Conservation (phyloP, 345 rosid genomes). For the Pugionium dolabratum region DNA sequence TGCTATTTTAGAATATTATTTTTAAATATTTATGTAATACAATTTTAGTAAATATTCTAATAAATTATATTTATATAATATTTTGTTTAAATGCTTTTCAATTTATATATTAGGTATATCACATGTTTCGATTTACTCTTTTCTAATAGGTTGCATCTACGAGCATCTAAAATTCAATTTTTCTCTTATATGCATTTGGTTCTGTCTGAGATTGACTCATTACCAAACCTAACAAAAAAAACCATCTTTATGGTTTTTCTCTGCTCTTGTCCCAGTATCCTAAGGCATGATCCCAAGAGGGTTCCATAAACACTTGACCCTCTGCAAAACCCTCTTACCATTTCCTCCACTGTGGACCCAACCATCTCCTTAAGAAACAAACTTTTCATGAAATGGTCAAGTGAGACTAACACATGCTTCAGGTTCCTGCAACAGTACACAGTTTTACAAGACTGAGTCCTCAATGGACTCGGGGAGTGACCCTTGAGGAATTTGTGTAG, state of each 20-base stretch:
- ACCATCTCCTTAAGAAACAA: constrained; percentile 32
- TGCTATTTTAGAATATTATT: no score
- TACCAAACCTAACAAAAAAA: no score
- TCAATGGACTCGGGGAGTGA: constrained; percentile 47
- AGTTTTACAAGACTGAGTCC: constrained; percentile 46
- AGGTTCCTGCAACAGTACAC: constrained; percentile 66
- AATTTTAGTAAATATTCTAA: no score
- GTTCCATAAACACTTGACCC: constrained; percentile 52
- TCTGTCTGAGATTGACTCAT: no score
- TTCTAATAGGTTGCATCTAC: no score
- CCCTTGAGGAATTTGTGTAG: constrained; percentile 47
- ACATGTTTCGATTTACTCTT: no score
- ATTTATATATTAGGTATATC: no score
- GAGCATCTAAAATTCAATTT: no score
- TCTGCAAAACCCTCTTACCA: constrained; percentile 45
- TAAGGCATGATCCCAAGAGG: constrained; percentile 56
- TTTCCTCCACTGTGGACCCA: constrained; percentile 41
- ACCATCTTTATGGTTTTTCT: constrained; percentile 21
- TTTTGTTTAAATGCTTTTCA: no score
- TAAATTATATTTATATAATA: no score
- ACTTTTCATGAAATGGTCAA: constrained; percentile 56
- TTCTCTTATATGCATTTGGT: no score
- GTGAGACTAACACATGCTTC: constrained; percentile 55
- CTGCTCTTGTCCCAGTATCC: constrained; percentile 53
- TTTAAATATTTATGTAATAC: no score